Evolutionary conservation across 495 filamentous ascomycete species (phyloP), one percentile per base, ranked within the genome.

Genomic region (Diplogelasinospora grovesii): DNA sequence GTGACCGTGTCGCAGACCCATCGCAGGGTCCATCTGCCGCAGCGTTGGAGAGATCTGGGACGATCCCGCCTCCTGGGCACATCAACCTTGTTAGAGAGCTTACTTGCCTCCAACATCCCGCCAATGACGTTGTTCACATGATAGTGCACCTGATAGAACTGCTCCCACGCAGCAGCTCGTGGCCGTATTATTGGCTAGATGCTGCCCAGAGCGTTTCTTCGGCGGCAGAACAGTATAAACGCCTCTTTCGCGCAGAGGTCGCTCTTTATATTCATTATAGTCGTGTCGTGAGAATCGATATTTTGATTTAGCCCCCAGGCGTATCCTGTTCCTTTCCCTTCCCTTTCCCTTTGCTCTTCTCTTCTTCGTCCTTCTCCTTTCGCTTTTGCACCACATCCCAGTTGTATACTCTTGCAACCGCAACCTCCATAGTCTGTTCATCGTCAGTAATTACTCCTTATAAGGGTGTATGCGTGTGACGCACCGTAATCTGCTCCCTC

Each of bases 351-450:
- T 79, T 50, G n/a, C 22, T 26, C 33, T 57, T 54, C 24, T 69
- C 77, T 47, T 80, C 79, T 6, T 83, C 82, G 13, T 71, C 74
- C 60, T 86, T 90, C 41, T 95, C 90, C 73, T 93, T 95, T 43
- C 92, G 69, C 63, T 90, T 85, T 71, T 93, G 81, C 23, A 86
- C 85, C 5, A 98, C 85, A 56, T 98, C 92, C 86, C 90, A 96
- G 60, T 98, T 98, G 61, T 97, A 98, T n/a, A 98, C 86, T 41
- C 93, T 73, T 15, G 92, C 92, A 13, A 88, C 89, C 9, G 92
- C 92, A 26, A 98, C 92, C 63, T 98, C 92, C 64, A 98, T 77
- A 1, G 92, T 98, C 86, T 95, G 50, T 13, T 50, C 15, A 8
- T 20, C 30, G 22, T 13, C 11, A 15, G 44, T 70, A 36, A 69